Percentiles rank a stretch among this genome's conserved stretches.
These are phyloP conservation scores for Pugionium dolabratum DNA, from an alignment of 345 rosid species.

Conservation along the genomic window DNA sequence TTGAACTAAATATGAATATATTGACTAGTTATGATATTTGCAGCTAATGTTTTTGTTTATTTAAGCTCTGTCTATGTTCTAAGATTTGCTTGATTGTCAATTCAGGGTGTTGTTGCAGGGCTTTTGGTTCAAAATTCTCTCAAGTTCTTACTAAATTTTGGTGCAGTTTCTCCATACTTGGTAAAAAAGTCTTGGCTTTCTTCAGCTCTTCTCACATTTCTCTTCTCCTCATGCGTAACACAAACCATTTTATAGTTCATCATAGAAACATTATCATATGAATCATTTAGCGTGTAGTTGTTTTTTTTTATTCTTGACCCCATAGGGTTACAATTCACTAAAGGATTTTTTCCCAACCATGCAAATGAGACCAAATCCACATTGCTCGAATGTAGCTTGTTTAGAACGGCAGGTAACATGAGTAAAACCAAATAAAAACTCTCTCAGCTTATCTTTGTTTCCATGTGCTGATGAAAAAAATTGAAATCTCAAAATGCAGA, in stretches of 20 bases:
- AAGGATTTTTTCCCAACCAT: constrained; percentile 94
- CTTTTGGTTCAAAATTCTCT: constrained; percentile 90
- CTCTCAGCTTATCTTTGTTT: constrained; percentile 22
- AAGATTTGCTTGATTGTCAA: constrained; percentile 26
- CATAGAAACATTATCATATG: constrained; percentile 13
- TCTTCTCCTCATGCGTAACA: constrained; percentile 12
- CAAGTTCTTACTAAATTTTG: constrained; percentile 78
- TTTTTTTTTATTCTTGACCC: constrained; percentile 20
- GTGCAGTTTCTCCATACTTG: constrained; percentile 86
- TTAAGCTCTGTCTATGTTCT: constrained; percentile 8
- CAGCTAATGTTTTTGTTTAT: constrained; percentile 7
- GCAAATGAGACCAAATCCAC: constrained; percentile 96
- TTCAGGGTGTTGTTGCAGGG: constrained; percentile 96
- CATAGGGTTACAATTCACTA: constrained; percentile 94
- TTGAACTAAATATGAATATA: constrained; percentile 15
- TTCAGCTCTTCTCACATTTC: constrained; percentile 14
- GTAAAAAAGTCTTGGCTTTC: constrained; percentile 45
- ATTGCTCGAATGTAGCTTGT: constrained; percentile 87
- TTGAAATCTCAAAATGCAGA: constrained; percentile 47
- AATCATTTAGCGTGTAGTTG: background rate
- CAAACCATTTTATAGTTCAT: background rate
- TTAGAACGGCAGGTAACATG: constrained; percentile 81
- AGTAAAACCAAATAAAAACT: background rate
- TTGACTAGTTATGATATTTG: background rate
- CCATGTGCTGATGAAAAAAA: constrained; percentile 17